phyloP scores from a whole-genome alignment of 345 rosid species.

The Eucalyptus pauciflora region DNA sequence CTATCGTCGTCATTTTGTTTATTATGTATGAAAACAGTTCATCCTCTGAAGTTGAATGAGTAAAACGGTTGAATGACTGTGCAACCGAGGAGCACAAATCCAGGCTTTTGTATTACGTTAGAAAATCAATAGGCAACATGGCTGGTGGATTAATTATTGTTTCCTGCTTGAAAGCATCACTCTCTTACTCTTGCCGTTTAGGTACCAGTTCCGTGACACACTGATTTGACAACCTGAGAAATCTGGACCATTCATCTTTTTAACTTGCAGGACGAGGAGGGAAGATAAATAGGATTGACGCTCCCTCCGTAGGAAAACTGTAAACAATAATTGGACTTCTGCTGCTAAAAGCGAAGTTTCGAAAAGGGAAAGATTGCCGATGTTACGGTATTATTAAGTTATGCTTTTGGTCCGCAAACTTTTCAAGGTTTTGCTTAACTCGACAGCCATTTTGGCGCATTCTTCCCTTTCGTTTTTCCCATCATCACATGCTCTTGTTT shows the following conservation, averaged over 20 bases:
- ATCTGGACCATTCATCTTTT: not conserved
- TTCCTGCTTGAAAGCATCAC: not conserved
- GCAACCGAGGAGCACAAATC: not conserved
- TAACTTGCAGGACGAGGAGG: not conserved
- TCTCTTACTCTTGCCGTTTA: not conserved
- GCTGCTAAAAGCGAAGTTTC: not conserved
- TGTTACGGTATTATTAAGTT: not conserved
- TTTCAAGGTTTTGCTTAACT: not conserved
- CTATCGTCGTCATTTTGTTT: not conserved
- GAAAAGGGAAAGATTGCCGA: not conserved
- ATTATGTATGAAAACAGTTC: not conserved
- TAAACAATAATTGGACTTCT: not conserved
- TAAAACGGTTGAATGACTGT: not conserved
- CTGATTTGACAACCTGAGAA: not conserved
- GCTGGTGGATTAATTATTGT: not conserved
- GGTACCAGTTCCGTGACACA: not conserved
- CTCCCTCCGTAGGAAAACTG: not conserved
- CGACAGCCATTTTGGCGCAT: not conserved
- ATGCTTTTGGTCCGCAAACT: not conserved
- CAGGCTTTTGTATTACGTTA: not conserved
- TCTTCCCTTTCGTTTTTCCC: not conserved
- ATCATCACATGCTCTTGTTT: not conserved
- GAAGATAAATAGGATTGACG: not conserved
- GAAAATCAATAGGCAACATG: not conserved
- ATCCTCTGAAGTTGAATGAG: not conserved